A percentile compares a stretch with the other conserved stretches of the same genome.
phyloP scores from a whole-genome alignment of 345 rosid genomes.

The Aegle marmelos region DNA sequence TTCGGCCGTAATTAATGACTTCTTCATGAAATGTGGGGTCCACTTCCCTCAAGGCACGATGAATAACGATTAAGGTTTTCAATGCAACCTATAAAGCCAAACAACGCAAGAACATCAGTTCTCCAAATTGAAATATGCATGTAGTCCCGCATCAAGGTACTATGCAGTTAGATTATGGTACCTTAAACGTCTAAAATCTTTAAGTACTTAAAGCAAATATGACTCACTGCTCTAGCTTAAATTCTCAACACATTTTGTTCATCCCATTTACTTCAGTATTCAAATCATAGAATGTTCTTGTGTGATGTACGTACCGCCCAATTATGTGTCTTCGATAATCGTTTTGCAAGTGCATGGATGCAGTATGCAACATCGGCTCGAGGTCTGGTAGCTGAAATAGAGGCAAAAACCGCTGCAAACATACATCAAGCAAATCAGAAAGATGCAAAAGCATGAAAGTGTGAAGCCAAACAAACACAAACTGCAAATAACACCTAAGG shows the following conservation, averaged over 20 bases:
- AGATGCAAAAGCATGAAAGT: not conserved
- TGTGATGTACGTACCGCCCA: conserved; percentile 79
- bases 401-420: conserved; percentile 78
- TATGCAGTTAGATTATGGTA: not conserved
- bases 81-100: conserved; percentile 66
- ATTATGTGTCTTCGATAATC: conserved; percentile 85
- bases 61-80: conserved; percentile 87
- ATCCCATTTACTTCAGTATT: not conserved
- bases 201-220: not conserved
- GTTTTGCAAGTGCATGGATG: conserved; percentile 85
- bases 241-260: not conserved
- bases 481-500: no score
- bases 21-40: conserved; percentile 97
- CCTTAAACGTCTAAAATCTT: not conserved
- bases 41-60: conserved; percentile 97
- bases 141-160: not conserved
- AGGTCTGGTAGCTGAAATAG: conserved; percentile 95
- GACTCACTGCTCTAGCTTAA: not conserved
- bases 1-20: conserved; percentile 87
- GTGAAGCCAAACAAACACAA: not conserved
- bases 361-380: conserved; percentile 99
- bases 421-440: not conserved
- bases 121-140: not conserved
- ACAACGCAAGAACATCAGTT: conserved; percentile 11
- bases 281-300: not conserved